These are phyloP conservation scores for Arachnomyces sp. DNA, from an alignment of 2,329 filamentous ascomycete genomes.

Conservation along the genomic window DNA sequence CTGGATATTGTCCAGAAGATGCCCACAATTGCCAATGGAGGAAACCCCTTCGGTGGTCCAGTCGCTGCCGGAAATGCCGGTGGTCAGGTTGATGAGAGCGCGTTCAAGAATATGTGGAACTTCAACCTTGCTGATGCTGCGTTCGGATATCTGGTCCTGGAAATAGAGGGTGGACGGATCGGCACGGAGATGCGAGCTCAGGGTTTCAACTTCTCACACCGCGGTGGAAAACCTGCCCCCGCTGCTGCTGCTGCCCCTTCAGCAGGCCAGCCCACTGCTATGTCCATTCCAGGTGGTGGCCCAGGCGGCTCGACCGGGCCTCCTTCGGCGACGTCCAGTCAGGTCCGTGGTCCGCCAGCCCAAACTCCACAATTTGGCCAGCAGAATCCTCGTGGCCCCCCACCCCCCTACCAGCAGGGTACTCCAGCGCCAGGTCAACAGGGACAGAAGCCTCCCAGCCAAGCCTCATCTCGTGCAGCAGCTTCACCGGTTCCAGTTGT, in stretches of 20 bases:
- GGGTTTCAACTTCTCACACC: constrained; percentile 98
- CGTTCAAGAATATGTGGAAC: constrained; percentile 99
- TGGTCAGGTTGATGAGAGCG: constrained; percentile 93
- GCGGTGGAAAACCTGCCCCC: constrained; percentile 66
- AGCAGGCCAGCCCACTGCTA: constrained; percentile 13
- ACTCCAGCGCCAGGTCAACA: constrained; percentile 23
- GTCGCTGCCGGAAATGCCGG: constrained; percentile 61
- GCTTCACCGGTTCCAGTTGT: constrained; percentile 36
- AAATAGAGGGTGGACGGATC: constrained; percentile 91
- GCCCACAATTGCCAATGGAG: constrained; percentile 88
- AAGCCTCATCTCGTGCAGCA: constrained; percentile 20
- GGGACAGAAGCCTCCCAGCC: constrained; percentile 17
- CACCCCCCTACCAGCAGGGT: constrained; percentile 25
- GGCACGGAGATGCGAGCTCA: constrained; percentile 98
- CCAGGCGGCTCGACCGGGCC: constrained; percentile 30
- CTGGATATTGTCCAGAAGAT: constrained; percentile 95
- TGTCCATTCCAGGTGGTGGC: constrained; percentile 19
- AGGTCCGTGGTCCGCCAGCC: constrained; percentile 22
- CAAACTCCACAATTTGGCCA: constrained; percentile 35
- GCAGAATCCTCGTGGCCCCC: constrained; percentile 18
- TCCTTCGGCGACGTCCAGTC: constrained; percentile 16
- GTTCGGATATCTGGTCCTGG: constrained; percentile 90
- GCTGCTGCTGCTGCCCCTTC: constrained; percentile 20
- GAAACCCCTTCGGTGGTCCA: constrained; percentile 91
- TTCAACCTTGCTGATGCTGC: constrained; percentile 97